Base-by-base conservation (phyloP, 2,329 filamentous ascomycete species). In the Colletotrichum graminicola region DNA sequence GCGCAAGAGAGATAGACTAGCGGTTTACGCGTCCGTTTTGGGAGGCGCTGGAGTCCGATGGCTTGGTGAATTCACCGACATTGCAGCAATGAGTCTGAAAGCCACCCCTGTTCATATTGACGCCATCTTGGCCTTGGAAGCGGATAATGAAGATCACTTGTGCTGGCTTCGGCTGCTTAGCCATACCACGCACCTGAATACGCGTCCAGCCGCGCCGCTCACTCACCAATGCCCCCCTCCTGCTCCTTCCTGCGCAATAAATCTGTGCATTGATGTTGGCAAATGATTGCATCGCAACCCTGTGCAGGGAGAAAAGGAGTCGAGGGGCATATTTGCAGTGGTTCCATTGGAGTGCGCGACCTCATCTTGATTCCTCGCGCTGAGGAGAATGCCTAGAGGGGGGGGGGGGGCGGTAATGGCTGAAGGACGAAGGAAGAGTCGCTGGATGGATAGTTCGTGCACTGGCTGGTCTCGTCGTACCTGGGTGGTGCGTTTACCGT, bases 261-360 rank as follows among this genome's bases (percentile, higher is more conserved):
- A 14, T 11, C 1, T 36, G 34, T 18, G 64, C 49, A 29, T 34
- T 56, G 51, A n/a, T n/a, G 16, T 18, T 7, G 56, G 6, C 6
- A 21, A 62, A 45, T 63, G 64, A 63, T 10, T 51, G 64, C 52
- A 57, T 71, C 57, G 43, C 63, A 36, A 67, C 52, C 36, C 8
- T 56, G 21, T 43, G 49, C 47, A 34, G 29, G 23, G 6, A 21
- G 4, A 16, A 45, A 61, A 34, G 43, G 23, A 29, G 39, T 18
- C 34, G n/a, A 32, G 51, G 18, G 21, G 26, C 41, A n/a, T 39
- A 10, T 18, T 49, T 56, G 63, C n/a, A 49, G 47, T 23, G 51
- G 57, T 32, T 59, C 67, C 34, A 69, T n/a, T 39, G 5, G 21
- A 29, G 36, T 14, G 45, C 49, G 7, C 57, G 57, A 62, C 49